phyloP scores from a whole-genome alignment of 805 yeast genomes.

The Scheffersomyces coipomensis region DNA sequence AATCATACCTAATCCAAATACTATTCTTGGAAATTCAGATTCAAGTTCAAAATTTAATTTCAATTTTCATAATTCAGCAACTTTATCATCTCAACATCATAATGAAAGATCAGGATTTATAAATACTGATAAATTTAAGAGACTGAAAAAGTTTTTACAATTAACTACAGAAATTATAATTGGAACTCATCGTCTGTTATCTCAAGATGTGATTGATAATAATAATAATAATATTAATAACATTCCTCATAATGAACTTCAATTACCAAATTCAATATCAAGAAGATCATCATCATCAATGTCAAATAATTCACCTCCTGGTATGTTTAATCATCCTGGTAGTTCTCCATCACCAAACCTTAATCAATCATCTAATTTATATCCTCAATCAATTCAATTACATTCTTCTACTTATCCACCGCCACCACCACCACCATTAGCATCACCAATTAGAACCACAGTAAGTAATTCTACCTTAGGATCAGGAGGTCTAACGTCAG shows the following conservation, averaged over 20 bases:
- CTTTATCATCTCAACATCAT: conserved; percentile 15
- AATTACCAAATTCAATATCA: conserved; percentile 1
- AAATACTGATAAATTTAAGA: conserved; percentile 77
- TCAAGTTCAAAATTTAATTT: conserved; percentile 19
- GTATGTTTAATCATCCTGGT: background rate
- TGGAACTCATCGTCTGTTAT: conserved; percentile 66
- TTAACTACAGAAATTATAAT: conserved; percentile 75
- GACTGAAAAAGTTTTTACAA: conserved; percentile 76
- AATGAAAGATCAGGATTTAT: conserved; percentile 47
- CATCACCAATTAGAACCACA: background rate
- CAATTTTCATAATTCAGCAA: conserved; percentile 15
- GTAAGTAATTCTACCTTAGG: background rate
- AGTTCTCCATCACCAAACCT: conserved; percentile 1
- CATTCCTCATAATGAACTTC: background rate
- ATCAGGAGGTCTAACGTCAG: conserved; percentile 5
- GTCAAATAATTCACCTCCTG: conserved; percentile 6
- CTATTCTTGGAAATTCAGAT: background rate
- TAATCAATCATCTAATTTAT: background rate
- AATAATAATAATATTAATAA: background rate
- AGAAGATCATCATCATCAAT: conserved; percentile 1
- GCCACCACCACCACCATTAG: background rate
- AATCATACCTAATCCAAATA: background rate
- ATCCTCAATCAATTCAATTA: background rate
- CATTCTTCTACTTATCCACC: no score
- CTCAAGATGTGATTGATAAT: background rate